Percentiles rank a stretch among this genome's conserved stretches.
Evolutionary conservation across 192 early-diverging fungal genomes (phyloP).

Genomic region (Backusella circina): DNA sequence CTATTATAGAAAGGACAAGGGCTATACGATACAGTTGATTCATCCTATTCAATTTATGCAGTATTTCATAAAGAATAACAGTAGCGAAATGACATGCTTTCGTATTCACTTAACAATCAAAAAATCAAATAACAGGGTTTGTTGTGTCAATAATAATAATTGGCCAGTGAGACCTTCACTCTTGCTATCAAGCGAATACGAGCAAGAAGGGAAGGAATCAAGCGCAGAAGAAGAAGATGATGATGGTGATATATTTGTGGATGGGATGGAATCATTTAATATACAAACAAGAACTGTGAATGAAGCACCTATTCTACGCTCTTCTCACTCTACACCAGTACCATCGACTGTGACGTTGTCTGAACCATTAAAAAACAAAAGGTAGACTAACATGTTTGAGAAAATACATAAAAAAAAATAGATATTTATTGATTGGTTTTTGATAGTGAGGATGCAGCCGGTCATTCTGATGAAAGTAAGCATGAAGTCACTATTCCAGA

Average conservation of each 20-base stretch:
- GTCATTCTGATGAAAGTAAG: neutral
- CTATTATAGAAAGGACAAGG: neutral
- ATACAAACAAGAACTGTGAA: too few species aligned
- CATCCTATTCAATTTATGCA: constrained; percentile 9
- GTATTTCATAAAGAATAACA: neutral
- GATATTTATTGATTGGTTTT: neutral
- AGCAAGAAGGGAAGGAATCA: neutral
- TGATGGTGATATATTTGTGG: constrained; percentile 4
- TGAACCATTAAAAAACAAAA: neutral
- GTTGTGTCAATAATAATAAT: neutral
- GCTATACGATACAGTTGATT: neutral
- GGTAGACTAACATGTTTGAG: neutral
- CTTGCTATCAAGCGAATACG: neutral
- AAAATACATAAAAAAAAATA: neutral
- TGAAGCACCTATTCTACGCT: neutral
- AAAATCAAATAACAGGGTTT: neutral
- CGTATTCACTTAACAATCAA: neutral
- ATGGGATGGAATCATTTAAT: constrained; percentile 5
- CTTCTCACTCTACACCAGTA: neutral
- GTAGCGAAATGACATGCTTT: neutral
- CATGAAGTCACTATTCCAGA: neutral
- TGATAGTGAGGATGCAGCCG: neutral
- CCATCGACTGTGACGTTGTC: neutral
- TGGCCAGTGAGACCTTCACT: constrained; percentile 6
- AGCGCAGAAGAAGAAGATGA: neutral